Base-by-base conservation (phyloP, 139 green algal species). In the Picochlorum sp. region DNA sequence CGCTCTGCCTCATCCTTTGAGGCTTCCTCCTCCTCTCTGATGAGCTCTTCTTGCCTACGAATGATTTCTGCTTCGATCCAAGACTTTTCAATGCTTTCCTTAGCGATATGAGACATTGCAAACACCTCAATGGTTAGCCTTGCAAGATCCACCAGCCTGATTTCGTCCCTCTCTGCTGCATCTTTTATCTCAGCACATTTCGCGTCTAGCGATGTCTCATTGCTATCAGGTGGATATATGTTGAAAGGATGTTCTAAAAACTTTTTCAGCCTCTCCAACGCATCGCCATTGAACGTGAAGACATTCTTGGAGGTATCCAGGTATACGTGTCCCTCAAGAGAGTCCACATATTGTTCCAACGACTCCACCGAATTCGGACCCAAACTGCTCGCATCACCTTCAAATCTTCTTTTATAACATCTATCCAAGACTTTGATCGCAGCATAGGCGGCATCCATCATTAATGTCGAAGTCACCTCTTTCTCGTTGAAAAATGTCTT, bases 401-500 rank as follows among this genome's bases (percentile, higher is more conserved):
- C 8, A 41, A 41, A 41, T 41, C 9, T 26, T 21, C n/a, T 54
- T 26, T 20, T 54, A 21, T 54, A 54, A 54, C n/a, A 21, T 21
- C 82, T 73, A 55, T 96, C 86, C 18, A 98, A 67, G 68, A 91
- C 80, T 73, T 83, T 87, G 74, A 79, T 90, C 18, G 88, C 92
- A 61, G 82, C 87, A 74, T 89, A 92, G 10, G 97, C 78, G 7
- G 90, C 92, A 70, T 98, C 91, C 92, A 98, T 97, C 45, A 98
- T 90, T 18, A 98, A 82, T 3, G 92, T 98, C 41, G 83, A 95
- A 44, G 92, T 98, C 45, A 98, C 92, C 79, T 98, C 92, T 71
- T 96, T 97, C 78, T 98, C 92, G 68, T 96, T 97, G 82, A 98
- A 97, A 71, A 98, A 98, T 49, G 86, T 82, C 78, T 96, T 96